A percentile compares a stretch with the other conserved stretches of the same genome.
phyloP scores from a whole-genome alignment of 2,329 filamentous ascomycete species.

The Colletotrichum somersetense region DNA sequence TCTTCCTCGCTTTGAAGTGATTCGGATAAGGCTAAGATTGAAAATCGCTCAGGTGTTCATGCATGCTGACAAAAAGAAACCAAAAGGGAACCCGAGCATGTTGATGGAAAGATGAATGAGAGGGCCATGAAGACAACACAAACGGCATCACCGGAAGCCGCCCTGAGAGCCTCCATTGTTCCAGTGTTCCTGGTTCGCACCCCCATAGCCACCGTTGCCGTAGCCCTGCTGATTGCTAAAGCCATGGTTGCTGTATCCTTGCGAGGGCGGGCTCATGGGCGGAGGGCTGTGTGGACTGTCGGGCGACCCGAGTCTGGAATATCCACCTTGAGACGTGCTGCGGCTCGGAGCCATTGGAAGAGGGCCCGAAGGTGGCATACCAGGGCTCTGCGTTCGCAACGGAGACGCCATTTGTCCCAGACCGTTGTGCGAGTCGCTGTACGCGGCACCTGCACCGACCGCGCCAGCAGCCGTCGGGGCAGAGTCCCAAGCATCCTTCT shows the following conservation, averaged over 20 bases:
- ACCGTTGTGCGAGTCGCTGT: constrained; percentile 26
- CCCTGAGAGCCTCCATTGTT: constrained; percentile 35
- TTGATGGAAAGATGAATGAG: constrained; percentile 8
- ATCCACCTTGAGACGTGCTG: constrained; percentile 37
- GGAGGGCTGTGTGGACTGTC: constrained; percentile 39
- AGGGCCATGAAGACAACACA: background rate
- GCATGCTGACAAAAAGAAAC: background rate
- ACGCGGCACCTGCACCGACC: constrained; percentile 35
- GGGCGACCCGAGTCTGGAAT: constrained; percentile 37
- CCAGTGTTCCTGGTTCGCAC: constrained; percentile 38
- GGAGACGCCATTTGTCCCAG: constrained; percentile 26
- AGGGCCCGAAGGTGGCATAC: constrained; percentile 39
- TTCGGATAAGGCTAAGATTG: constrained; percentile 6
- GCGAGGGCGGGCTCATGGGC: constrained; percentile 37
- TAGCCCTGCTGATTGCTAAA: constrained; percentile 34
- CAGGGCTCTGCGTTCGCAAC: constrained; percentile 38
- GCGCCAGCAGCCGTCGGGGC: constrained; percentile 42
- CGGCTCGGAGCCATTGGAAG: constrained; percentile 39
- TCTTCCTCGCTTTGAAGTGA: constrained; percentile 5
- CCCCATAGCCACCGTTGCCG: constrained; percentile 24
- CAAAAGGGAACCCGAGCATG: background rate
- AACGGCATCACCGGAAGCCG: constrained; percentile 28
- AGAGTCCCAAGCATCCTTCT: constrained; percentile 47
- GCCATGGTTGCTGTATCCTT: constrained; percentile 29
- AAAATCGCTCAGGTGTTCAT: constrained; percentile 30